Evolutionary conservation across 2,329 filamentous ascomycete genomes (phyloP).

Genomic region (Fusarium kyushuense): DNA sequence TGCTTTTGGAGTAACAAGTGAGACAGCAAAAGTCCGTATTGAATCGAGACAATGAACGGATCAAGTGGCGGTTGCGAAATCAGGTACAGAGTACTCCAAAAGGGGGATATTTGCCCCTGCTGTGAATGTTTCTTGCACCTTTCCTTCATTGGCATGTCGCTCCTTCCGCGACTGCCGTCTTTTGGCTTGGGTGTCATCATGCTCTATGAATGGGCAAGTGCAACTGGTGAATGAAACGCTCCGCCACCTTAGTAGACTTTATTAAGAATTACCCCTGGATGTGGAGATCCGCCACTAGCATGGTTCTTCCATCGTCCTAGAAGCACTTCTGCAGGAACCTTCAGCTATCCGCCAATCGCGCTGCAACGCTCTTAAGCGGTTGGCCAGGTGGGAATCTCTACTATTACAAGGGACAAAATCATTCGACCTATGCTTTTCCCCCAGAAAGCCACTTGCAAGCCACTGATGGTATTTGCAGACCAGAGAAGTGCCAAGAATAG

Average conservation of each 20-base stretch:
- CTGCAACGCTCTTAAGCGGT: conserved; percentile 26
- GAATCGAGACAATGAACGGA: neutral
- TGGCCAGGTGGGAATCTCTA: neutral
- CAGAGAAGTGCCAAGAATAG: neutral
- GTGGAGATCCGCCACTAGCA: conserved; percentile 4
- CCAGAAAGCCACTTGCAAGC: conserved; percentile 32
- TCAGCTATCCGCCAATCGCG: conserved; percentile 35
- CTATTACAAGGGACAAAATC: neutral
- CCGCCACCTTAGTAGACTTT: conserved; percentile 44
- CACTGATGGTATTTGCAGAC: conserved; percentile 5
- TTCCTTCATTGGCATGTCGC: conserved; percentile 11
- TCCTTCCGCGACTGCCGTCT: conserved; percentile 27
- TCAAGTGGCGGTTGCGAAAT: conserved; percentile 12
- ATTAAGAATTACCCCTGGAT: conserved; percentile 35
- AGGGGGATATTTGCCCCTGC: conserved; percentile 20
- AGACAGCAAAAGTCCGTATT: conserved; percentile 1
- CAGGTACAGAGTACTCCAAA: conserved; percentile 7
- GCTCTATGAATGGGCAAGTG: conserved; percentile 36
- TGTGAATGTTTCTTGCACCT: conserved; percentile 21
- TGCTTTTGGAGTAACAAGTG: conserved; percentile 16
- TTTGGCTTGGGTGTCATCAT: conserved; percentile 33
- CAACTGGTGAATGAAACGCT: conserved; percentile 45
- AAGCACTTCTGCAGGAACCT: conserved; percentile 38
- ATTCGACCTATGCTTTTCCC: conserved; percentile 7
- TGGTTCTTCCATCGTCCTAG: neutral